Conservation (phyloP, 2,329 filamentous ascomycete genomes). For the Diplodia scrobiculata region DNA sequence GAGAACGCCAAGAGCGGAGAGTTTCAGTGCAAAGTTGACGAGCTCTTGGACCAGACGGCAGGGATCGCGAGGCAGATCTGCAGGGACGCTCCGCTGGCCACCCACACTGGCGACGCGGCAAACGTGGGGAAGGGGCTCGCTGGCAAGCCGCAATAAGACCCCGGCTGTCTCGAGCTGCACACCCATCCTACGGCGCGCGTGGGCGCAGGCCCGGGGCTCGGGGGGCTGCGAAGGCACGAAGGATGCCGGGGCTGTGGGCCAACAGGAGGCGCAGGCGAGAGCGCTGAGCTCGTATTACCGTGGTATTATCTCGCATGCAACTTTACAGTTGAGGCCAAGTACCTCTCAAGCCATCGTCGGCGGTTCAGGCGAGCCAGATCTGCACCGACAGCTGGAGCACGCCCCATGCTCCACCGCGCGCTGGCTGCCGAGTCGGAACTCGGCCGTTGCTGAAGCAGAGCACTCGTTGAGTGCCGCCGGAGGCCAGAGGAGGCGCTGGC, state of each 20-base stretch:
- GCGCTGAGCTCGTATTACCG: background rate
- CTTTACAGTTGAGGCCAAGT: conserved; percentile 22
- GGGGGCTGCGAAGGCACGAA: background rate
- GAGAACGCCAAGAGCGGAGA: conserved; percentile 9
- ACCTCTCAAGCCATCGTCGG: background rate
- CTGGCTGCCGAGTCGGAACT: conserved; percentile 24
- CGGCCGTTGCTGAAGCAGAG: conserved; percentile 11
- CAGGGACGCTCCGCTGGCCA: conserved; percentile 18
- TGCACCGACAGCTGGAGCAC: background rate
- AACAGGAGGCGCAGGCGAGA: conserved; percentile 9
- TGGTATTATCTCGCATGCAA: background rate
- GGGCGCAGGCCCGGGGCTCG: background rate
- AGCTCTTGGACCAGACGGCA: conserved; percentile 5
- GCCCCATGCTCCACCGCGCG: background rate
- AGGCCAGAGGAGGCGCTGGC: background rate
- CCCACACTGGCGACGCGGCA: background rate
- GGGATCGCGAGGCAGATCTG: conserved; percentile 16
- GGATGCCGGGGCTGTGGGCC: conserved; percentile 3
- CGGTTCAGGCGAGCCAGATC: conserved; percentile 10
- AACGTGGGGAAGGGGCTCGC: conserved; percentile 14
- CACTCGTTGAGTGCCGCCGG: background rate
- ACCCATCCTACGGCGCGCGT: too few species aligned
- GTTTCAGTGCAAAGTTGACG: conserved; percentile 13
- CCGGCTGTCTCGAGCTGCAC: conserved; percentile 17
- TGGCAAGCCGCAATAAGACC: conserved; percentile 21